Evolutionary conservation across 106 monocot species (phyloP), one percentile per base, ranked within the genome.

Genomic region (Acorus calamus): DNA sequence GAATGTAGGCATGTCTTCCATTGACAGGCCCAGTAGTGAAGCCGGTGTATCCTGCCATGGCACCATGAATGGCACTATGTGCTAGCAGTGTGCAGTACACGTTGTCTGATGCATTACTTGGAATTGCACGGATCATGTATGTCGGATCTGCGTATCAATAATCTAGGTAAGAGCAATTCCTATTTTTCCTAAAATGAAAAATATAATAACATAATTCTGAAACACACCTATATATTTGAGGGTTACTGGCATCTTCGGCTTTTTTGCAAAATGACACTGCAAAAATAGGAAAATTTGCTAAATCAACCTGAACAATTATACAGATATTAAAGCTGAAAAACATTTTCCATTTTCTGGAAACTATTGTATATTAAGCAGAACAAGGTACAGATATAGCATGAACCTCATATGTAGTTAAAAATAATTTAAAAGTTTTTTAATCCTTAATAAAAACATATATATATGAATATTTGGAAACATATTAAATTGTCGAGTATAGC

Each of bases 31-130:
- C 93, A 41, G 86, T 83, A 7, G 93, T 93, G 56, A 89, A 93
- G 41, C 93, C 93, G 6, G 89, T 89, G 64, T 89, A 93, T 47
- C 93, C 93, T 50, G 93, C 89, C 93, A 93, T 93, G 41, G 81
- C 86, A 65, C 93, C 93, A 63, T 93, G 93, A 45, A 93, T 55
- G 52, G 93, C 93, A 73, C 93, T 89, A 65, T 93, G 93, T 10
- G 86, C 89, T 62, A 93, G 66, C 69, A 93, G 69, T 9, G 89
- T 93, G 79, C 89, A 86, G 72, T 89, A 93, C 10, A 93, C 89
- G 47, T 93, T 93, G 66, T 93, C 93, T 0, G 93, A 93, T 57
- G 93, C 93, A 77, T 89, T 93, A 70, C 85, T 76, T 10, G 85
- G 88, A 64, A 93, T 64, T 43, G 93, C 93, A 66, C 93, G 89